Evolutionary conservation across 2,329 filamentous ascomycete species (phyloP), one percentile per base, ranked within the genome.

Genomic region (Teratosphaeria gauchensis): DNA sequence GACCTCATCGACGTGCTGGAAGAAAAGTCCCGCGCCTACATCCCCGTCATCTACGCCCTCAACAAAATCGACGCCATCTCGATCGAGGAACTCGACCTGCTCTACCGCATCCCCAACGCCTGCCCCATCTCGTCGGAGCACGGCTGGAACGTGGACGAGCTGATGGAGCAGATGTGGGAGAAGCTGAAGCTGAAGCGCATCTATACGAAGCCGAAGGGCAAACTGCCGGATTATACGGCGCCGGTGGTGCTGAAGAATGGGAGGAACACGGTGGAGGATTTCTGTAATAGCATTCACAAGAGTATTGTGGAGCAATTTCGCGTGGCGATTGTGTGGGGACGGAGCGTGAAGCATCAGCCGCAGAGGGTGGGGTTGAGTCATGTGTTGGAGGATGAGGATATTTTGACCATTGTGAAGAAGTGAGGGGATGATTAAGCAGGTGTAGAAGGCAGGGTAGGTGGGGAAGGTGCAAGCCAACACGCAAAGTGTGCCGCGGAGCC

Each of bases 31-130:
- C 84, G 94, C 75, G 91, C 89, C 73, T 99, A 99, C 74, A 97
- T 99, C 65, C 94, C 94, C n/a, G 94, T 97, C 64, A 90, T 99
- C 57, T 99, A 99, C 77, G 94, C 95, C 51, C 82, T 99, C 69
- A 99, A 99, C 83, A 99, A 99, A 80, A 99, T 99, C 67, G 94
- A 99, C 76, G 85, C 92, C 58, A 97, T 99, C 73, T 92, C 90
- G 56, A 97, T 99, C 67, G 92, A 99, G 76, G 94, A 99, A 76
- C 82, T 99, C 62, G 94, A 99, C 75, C 79, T 99, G 61, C 81
- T 99, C 31, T 97, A 99, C 77, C 87, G 92, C 51, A 99, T 99
- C 65, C 94, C 94, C 54, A 95, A 97, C 72, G 91, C 94, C 14
- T 94, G 94, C 60, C 94, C 94, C 31, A 97, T 99, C 76, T 96